These are phyloP conservation scores for Ophiostoma sp. DNA, from an alignment of 2,329 filamentous ascomycete genomes.

Conservation along the genomic window DNA sequence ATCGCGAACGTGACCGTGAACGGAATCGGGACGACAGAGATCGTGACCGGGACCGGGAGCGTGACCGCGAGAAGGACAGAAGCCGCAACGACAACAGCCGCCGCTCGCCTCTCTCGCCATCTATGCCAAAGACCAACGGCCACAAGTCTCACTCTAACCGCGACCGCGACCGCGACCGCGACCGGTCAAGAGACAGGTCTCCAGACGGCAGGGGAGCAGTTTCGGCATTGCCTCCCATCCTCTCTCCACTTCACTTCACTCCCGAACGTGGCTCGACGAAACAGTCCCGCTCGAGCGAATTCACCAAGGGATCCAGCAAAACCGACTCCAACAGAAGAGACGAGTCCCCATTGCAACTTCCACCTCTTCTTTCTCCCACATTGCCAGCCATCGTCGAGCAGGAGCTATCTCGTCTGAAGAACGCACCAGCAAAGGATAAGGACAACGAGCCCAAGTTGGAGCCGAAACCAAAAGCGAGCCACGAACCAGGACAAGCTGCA, in stretches of 20 bases:
- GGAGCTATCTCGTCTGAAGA: constrained; percentile 44
- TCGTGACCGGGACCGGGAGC: neutral
- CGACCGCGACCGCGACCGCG: constrained; percentile 16
- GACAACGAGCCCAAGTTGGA: constrained; percentile 27
- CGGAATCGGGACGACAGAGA: constrained; percentile 13
- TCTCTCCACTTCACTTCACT: constrained; percentile 53
- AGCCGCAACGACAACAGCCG: constrained; percentile 6
- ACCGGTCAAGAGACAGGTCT: constrained; percentile 35
- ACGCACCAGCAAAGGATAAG: constrained; percentile 34
- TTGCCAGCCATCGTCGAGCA: constrained; percentile 54
- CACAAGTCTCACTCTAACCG: constrained; percentile 15
- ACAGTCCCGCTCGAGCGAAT: neutral
- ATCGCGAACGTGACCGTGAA: constrained; percentile 13
- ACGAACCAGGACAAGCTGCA: constrained; percentile 37
- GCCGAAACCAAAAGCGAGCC: constrained; percentile 27
- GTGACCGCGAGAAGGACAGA: constrained; percentile 20
- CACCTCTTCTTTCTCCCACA: constrained; percentile 57
- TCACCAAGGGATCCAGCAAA: constrained; percentile 1
- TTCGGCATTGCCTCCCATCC: constrained; percentile 50
- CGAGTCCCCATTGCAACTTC: constrained; percentile 44
- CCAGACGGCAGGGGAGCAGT: constrained; percentile 41
- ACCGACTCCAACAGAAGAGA: constrained; percentile 40
- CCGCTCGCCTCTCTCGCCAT: constrained; percentile 18
- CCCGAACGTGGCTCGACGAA: constrained; percentile 27
- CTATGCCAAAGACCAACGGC: constrained; percentile 12